These are phyloP conservation scores for Picea glauca DNA, from an alignment of 75 land plant genomes.

Conservation along the genomic window DNA sequence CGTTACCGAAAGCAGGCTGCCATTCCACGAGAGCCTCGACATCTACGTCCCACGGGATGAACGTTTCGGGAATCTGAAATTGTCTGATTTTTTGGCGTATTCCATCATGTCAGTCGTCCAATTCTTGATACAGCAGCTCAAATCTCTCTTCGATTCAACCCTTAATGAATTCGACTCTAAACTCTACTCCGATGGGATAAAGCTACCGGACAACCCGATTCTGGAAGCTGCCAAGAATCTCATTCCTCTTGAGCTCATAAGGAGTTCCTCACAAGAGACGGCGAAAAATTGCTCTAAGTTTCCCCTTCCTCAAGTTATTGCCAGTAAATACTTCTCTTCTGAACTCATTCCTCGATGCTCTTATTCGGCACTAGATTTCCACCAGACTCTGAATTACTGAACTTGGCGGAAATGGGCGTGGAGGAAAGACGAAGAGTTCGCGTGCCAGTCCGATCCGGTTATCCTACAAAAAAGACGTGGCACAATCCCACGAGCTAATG, in stretches of 20 bases:
- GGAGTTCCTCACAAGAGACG: too few relatives aligned
- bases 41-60: constrained; percentile 47
- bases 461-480: constrained; percentile 19
- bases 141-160: not conserved
- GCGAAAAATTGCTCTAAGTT: too few relatives aligned
- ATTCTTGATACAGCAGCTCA: constrained; percentile 26
- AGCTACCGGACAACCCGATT: constrained; percentile 10
- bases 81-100: constrained; percentile 46
- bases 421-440: constrained; percentile 21
- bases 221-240: constrained; percentile 1
- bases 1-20: constrained; percentile 51
- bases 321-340: constrained; percentile 7
- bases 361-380: not conserved
- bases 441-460: constrained; percentile 73
- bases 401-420: constrained; percentile 13
- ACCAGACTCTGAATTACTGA: not conserved
- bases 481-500: too few relatives aligned
- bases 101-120: constrained; percentile 29
- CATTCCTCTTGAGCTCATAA: too few relatives aligned
- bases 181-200: constrained; percentile 52
- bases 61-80: constrained; percentile 65
- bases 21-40: too few relatives aligned
- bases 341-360: not conserved
- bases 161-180: constrained; percentile 47
- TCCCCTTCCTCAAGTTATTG: too few relatives aligned